Evolutionary conservation across 352 stramenopile genomes (phyloP), one percentile per base, ranked within the genome.

Genomic region (Globisporangium lucens): DNA sequence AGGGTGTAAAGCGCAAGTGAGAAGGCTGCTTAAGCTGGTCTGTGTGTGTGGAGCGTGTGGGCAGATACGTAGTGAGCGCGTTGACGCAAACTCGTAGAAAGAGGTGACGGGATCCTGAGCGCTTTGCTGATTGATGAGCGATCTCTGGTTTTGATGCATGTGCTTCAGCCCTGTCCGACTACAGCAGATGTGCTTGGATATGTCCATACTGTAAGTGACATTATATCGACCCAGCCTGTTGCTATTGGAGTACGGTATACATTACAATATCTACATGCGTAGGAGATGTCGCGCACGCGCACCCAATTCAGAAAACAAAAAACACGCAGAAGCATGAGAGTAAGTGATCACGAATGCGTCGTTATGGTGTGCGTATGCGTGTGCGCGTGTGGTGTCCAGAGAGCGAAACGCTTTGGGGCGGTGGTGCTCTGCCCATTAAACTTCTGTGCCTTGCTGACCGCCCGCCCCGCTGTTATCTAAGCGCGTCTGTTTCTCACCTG

Each of bases 301-400:
- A 46, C 38, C 38, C 38, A 46, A 46, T 51, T 51, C 43, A 51
- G 43, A 51, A 24, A 51, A 49, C 43, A 51, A 24, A 51, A 51
- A 22, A 24, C 43, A 24, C 43, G 17, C 43, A 51, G 17, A 51
- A 51, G 43, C 41, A 51, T 51, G 43, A 51, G 17, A 51, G 43
- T 51, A 24, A 51, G 43, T 49, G 41, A 49, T 49, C 17, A 51
- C 2, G 30, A 33, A 20, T 8, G 43, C 17, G 15, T 1, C 12
- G 36, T 33, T 43, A 12, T 43, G 35, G 36, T 22, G 43, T 7
- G 17, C 15, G 41, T 49, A 15, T 49, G 41, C 17, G 15, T 47
- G 38, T 20, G 38, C 13, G 41, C 17, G 13, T n/a, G 17, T 20
- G 38, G 6, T 47, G 41, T 2, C 15, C 41, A n/a, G 15, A 49